A percentile compares a stretch with the other conserved stretches of the same genome.
phyloP scores from a whole-genome alignment of 2,329 filamentous ascomycete genomes.

The Huntiella decipiens region DNA sequence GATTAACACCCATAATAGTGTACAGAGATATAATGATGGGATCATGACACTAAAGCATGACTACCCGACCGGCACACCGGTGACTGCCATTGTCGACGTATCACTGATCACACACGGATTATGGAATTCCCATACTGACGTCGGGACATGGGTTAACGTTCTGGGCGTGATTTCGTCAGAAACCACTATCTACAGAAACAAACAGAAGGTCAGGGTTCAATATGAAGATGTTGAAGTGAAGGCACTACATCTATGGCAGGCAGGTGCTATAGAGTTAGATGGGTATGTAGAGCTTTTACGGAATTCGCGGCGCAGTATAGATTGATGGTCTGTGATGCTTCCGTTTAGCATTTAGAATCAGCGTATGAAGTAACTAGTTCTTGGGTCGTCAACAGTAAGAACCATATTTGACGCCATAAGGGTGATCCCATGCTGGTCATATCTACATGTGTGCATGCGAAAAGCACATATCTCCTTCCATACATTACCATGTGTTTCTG shows the following conservation, averaged over 20 bases:
- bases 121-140: slow-evolving; percentile 40
- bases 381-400: too few relatives aligned
- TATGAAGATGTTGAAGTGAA: neutral
- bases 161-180: slow-evolving; percentile 50
- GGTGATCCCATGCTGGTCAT: too few relatives aligned
- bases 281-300: slow-evolving; percentile 39
- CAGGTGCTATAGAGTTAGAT: slow-evolving; percentile 51
- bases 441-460: too few relatives aligned
- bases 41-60: slow-evolving; percentile 50
- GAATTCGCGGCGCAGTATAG: too few relatives aligned
- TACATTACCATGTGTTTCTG: too few relatives aligned
- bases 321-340: too few relatives aligned
- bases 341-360: too few relatives aligned
- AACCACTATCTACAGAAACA: slow-evolving; percentile 1
- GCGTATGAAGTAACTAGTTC: too few relatives aligned
- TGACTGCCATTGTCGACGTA: slow-evolving; percentile 47
- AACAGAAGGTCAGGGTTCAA: neutral
- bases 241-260: slow-evolving; percentile 58
- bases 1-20: too few relatives aligned
- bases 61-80: slow-evolving; percentile 29
- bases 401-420: too few relatives aligned
- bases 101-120: slow-evolving; percentile 49
- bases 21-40: too few relatives aligned
- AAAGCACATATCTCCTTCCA: too few relatives aligned
- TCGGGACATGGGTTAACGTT: slow-evolving; percentile 79